These are phyloP conservation scores for Wickerhamomyces mucosus DNA, from an alignment of 805 yeast species.

Conservation along the genomic window DNA sequence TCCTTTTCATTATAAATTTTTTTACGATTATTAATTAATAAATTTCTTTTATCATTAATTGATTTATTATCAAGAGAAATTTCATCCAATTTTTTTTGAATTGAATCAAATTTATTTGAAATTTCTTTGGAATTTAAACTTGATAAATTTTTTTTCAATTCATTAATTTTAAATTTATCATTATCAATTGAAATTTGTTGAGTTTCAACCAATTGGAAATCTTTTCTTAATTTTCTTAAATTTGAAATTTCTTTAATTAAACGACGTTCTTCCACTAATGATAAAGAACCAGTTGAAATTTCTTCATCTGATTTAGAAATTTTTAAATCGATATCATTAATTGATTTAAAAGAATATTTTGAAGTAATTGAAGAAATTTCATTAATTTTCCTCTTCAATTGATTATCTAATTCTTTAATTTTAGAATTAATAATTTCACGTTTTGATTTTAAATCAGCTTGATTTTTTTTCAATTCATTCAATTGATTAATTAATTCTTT, in stretches of 20 bases:
- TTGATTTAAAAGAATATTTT: conserved; percentile 58
- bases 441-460: conserved; percentile 36
- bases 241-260: conserved; percentile 76
- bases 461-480: conserved; percentile 34
- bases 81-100: conserved; percentile 61
- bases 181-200: conserved; percentile 72
- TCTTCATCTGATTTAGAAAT: conserved; percentile 57
- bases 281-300: conserved; percentile 69
- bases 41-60: conserved; percentile 56
- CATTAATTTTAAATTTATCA: conserved; percentile 67
- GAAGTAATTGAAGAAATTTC: conserved; percentile 68
- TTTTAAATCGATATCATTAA: conserved; percentile 61
- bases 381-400: conserved; percentile 61
- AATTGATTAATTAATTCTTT: conserved; percentile 44
- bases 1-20: conserved; percentile 61
- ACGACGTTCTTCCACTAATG: conserved; percentile 86
- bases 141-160: conserved; percentile 58
- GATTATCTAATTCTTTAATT: conserved; percentile 59
- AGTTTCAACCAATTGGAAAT: conserved; percentile 62
- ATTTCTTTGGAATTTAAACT: conserved; percentile 51
- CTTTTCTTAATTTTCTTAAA: conserved; percentile 73
- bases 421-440: conserved; percentile 46
- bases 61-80: conserved; percentile 51
- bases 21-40: conserved; percentile 54
- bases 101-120: conserved; percentile 56